Conservation (phyloP, 2,329 filamentous ascomycete species). For the Colletotrichum cuscutae region DNA sequence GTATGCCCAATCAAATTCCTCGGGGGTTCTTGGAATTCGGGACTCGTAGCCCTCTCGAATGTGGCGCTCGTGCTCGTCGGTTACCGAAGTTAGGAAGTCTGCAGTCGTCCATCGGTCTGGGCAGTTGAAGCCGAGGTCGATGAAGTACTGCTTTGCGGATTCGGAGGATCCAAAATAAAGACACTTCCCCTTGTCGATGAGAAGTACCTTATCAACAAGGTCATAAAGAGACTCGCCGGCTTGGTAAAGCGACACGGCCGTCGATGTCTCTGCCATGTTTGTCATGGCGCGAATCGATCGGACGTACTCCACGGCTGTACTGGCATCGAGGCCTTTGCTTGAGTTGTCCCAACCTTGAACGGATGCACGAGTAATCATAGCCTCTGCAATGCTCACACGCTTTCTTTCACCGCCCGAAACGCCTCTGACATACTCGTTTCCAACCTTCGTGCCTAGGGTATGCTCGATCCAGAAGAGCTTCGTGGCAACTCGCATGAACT, state of each 20-base stretch:
- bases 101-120: constrained; percentile 76
- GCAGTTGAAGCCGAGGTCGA: constrained; percentile 77
- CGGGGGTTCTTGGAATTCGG: constrained; percentile 67
- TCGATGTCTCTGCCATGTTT: constrained; percentile 68
- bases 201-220: constrained; percentile 74
- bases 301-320: constrained; percentile 74
- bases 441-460: constrained; percentile 73
- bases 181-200: constrained; percentile 75
- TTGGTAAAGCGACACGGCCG: constrained; percentile 74
- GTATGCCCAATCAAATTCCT: constrained; percentile 68
- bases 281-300: constrained; percentile 73
- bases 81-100: constrained; percentile 83
- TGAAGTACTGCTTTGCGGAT: constrained; percentile 75
- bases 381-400: constrained; percentile 81
- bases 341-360: constrained; percentile 80
- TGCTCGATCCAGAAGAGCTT: constrained; percentile 78
- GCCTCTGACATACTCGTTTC: constrained; percentile 71
- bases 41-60: constrained; percentile 50
- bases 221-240: constrained; percentile 63
- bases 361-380: constrained; percentile 68
- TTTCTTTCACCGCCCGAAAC: constrained; percentile 76
- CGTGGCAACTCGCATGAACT: constrained; percentile 69
- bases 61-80: constrained; percentile 67
- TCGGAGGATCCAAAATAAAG: constrained; percentile 76
- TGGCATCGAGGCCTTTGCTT: constrained; percentile 72